A percentile compares a stretch with the other conserved stretches of the same genome.
phyloP scores from a whole-genome alignment of 2,329 filamentous ascomycete species.

The Fusarium sp. region DNA sequence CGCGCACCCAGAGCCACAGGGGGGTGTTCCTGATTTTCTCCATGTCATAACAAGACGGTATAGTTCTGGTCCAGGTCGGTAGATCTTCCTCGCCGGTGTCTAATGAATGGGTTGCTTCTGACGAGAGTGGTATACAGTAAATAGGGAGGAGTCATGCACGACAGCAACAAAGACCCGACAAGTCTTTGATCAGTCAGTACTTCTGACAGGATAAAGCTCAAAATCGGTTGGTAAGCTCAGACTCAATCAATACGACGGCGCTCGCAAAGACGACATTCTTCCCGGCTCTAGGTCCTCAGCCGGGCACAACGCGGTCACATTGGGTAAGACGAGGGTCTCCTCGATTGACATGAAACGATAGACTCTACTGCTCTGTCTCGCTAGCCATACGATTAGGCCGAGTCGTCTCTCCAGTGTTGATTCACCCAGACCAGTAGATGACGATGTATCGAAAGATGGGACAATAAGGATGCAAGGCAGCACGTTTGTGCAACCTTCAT shows the following conservation, averaged over 20 bases:
- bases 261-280: not conserved
- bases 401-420: not conserved
- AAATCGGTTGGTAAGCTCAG: not conserved
- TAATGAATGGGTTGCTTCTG: not conserved
- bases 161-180: not conserved
- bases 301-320: not conserved
- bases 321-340: not conserved
- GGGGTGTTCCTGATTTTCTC: not conserved
- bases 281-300: not conserved
- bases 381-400: not conserved
- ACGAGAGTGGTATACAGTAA: not conserved
- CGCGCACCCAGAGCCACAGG: not conserved
- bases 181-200: not conserved
- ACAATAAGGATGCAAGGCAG: not conserved
- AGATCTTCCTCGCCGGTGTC: not conserved
- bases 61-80: not conserved
- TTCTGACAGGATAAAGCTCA: not conserved
- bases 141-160: not conserved
- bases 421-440: not conserved
- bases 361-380: not conserved
- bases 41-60: not conserved
- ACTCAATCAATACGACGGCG: not conserved
- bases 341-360: not conserved
- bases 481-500: too few relatives aligned
- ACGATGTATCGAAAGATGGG: not conserved